Evolutionary conservation across 106 monocot species (phyloP).

Genomic region (Dactylorhiza incarnata): DNA sequence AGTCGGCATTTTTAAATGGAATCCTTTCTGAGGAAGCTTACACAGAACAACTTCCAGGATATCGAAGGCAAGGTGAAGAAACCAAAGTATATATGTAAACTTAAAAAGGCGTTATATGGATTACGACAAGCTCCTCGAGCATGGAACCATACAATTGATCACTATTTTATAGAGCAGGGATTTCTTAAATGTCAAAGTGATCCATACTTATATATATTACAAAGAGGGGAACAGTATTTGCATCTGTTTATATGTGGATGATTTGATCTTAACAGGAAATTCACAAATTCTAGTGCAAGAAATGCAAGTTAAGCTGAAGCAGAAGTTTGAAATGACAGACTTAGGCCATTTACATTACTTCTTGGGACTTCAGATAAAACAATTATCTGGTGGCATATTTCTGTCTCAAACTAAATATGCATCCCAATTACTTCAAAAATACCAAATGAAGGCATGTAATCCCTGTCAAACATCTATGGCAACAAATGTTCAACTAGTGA

Average conservation of each 20-base stretch:
- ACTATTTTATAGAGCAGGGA: neutral
- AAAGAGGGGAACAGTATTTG: neutral
- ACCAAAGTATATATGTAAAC: neutral
- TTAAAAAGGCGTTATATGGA: no score
- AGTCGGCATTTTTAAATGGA: neutral
- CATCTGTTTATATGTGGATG: no score
- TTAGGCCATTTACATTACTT: no score
- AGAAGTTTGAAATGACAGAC: no score
- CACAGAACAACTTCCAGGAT: neutral
- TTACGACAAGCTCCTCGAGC: no score
- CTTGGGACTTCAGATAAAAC: no score
- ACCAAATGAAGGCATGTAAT: neutral
- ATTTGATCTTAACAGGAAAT: neutral
- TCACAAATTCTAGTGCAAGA: neutral
- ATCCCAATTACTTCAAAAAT: neutral
- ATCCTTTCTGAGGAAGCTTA: neutral
- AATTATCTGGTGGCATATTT: constrained; percentile 1
- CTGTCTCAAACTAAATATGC: neutral
- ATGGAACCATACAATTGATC: neutral
- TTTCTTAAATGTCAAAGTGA: neutral
- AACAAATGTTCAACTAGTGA: neutral
- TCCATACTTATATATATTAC: neutral
- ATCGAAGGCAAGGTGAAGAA: neutral
- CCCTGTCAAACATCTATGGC: neutral
- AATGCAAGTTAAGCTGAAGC: neutral